phyloP scores from a whole-genome alignment of 2,329 filamentous ascomycete species.

The Hirsutella rhossiliensis region DNA sequence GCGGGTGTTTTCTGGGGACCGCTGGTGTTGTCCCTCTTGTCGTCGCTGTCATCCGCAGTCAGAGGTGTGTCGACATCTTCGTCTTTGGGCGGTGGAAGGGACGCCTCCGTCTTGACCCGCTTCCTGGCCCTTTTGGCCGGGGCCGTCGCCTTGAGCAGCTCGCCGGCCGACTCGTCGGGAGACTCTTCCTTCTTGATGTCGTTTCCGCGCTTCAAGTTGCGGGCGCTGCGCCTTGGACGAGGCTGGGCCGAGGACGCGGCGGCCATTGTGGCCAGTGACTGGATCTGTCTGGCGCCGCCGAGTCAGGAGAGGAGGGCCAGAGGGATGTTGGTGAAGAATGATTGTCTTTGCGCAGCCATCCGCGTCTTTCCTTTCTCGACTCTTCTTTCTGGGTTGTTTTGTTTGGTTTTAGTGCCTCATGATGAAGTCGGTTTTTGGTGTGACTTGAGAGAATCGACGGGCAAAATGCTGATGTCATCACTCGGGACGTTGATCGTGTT shows the following conservation, averaged over 20 bases:
- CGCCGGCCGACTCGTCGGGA: not conserved
- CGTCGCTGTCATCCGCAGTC: not conserved
- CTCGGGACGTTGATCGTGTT: not conserved
- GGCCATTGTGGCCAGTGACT: constrained; percentile 3
- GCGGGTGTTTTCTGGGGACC: not conserved
- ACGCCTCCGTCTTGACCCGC: constrained; percentile 1
- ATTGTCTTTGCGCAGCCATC: not conserved
- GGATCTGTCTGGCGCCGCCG: not conserved
- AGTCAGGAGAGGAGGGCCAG: not conserved
- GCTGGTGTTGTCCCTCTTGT: not conserved
- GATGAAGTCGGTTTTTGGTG: no score
- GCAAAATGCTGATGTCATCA: not conserved
- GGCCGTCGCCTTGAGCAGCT: not conserved
- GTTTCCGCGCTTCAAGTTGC: constrained; percentile 1
- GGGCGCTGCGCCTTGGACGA: constrained; percentile 5
- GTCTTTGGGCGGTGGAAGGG: not conserved
- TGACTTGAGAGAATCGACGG: not conserved
- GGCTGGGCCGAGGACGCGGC: not conserved
- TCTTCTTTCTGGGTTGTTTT: no score
- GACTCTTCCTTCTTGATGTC: not conserved
- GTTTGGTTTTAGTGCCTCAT: no score
- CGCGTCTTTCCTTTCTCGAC: not conserved
- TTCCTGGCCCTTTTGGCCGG: not conserved
- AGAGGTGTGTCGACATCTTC: not conserved
- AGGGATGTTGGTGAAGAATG: not conserved